Conservation (phyloP, 2,329 filamentous ascomycete species). For the Phaeosphaeria sp. region DNA sequence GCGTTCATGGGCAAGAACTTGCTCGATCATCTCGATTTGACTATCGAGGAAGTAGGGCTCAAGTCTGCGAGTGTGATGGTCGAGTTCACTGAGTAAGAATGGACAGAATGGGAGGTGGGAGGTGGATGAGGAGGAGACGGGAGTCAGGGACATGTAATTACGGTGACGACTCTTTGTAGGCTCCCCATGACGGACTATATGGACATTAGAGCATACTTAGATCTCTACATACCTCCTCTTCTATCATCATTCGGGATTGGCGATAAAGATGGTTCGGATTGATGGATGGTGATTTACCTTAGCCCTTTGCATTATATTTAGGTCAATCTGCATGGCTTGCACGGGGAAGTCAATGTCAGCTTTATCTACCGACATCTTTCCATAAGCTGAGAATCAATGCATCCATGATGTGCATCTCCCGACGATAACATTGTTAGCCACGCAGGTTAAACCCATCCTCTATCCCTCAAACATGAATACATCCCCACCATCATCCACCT, state of each 20-base stretch:
- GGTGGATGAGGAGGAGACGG: not conserved
- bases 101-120: not conserved
- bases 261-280: not conserved
- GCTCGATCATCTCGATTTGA: conserved; percentile 74
- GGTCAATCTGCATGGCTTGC: not conserved
- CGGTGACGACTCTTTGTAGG: not conserved
- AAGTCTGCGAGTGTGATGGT: conserved; percentile 97
- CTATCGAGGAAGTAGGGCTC: conserved; percentile 80
- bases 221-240: not conserved
- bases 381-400: not conserved
- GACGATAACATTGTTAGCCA: too few relatives aligned
- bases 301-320: not conserved
- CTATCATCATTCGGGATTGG: not conserved
- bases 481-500: not conserved
- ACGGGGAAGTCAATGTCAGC: not conserved
- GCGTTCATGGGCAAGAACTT: conserved; percentile 88
- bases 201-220: conserved; percentile 2
- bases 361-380: not conserved
- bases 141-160: conserved; percentile 4
- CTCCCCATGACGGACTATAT: too few relatives aligned
- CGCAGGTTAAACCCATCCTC: too few relatives aligned
- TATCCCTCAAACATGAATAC: not conserved
- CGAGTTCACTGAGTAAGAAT: conserved; percentile 65
- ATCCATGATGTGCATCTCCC: too few relatives aligned
- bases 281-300: not conserved